Percentiles rank a stretch among this genome's conserved stretches.
These are phyloP conservation scores for Leucocoprinus leucothites DNA, from an alignment of 768 basidiomycete genomes.

Conservation along the genomic window DNA sequence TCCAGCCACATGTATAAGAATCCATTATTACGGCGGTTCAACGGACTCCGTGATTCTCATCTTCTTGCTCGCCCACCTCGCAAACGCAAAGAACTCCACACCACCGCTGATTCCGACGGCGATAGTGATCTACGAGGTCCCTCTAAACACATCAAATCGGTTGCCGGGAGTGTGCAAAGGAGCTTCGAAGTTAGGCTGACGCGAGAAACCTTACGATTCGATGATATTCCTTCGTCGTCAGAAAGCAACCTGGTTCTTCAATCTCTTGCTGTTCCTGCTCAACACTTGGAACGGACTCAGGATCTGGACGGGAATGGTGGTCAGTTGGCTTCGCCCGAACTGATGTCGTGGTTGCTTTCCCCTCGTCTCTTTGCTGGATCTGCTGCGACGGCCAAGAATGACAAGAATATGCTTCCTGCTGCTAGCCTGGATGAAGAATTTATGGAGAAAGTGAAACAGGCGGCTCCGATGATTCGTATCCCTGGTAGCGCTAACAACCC, in stretches of 20 bases:
- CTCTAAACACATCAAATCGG: conserved; percentile 42
- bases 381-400: no score
- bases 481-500: conserved; percentile 19
- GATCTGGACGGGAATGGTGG: not conserved
- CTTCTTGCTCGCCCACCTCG: conserved; percentile 7
- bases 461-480: conserved; percentile 45
- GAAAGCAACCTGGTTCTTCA: not conserved
- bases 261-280: no score
- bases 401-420: no score
- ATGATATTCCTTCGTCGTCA: conserved; percentile 15
- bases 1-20: not conserved
- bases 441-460: conserved; percentile 34
- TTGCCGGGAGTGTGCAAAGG: conserved; percentile 36
- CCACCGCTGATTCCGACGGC: not conserved
- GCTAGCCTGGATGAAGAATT: conserved; percentile 23
- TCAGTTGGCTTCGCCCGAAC: not conserved
- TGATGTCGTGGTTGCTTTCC: not conserved
- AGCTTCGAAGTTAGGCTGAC: conserved; percentile 43
- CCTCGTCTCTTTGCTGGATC: not conserved
- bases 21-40: not conserved
- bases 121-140: conserved; percentile 39
- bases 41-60: not conserved
- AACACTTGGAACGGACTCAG: not conserved
- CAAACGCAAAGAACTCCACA: conserved; percentile 10
- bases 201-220: conserved; percentile 29